Conservation (phyloP, 2,329 filamentous ascomycete genomes). For the Fusarium subtropicale region DNA sequence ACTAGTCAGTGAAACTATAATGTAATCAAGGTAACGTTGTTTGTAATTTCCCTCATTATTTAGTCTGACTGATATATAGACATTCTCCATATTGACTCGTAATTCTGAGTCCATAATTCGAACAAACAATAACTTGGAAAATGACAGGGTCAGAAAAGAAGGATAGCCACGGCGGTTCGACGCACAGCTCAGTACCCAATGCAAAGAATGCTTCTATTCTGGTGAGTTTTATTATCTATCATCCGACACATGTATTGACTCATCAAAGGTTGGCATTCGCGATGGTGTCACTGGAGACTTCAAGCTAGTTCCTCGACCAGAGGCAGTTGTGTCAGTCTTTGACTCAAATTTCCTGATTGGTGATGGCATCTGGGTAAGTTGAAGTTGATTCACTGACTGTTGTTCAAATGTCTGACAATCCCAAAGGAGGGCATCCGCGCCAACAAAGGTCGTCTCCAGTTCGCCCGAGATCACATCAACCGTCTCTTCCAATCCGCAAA, state of each 20-base stretch:
- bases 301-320: background rate
- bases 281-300: background rate
- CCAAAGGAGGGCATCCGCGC: slow-evolving; percentile 12
- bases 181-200: slow-evolving; percentile 11
- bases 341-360: slow-evolving; percentile 19
- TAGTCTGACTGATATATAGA: background rate
- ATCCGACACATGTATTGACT: fast-evolving
- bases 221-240: fast-evolving
- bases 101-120: background rate
- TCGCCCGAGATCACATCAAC: slow-evolving; percentile 3
- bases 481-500: slow-evolving; percentile 8
- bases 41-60: background rate
- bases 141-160: background rate
- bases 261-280: background rate
- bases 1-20: background rate
- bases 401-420: background rate
- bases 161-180: background rate
- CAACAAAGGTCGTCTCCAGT: slow-evolving; percentile 11
- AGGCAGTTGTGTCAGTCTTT: slow-evolving; percentile 2
- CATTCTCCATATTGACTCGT: background rate
- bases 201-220: slow-evolving; percentile 4
- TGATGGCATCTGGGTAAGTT: slow-evolving; percentile 14
- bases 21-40: fast-evolving
- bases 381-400: fast-evolving
- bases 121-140: fast-evolving